Percentiles rank a stretch among this genome's conserved stretches.
phyloP scores from a whole-genome alignment of 345 rosid species.

The Citrus unshiu region DNA sequence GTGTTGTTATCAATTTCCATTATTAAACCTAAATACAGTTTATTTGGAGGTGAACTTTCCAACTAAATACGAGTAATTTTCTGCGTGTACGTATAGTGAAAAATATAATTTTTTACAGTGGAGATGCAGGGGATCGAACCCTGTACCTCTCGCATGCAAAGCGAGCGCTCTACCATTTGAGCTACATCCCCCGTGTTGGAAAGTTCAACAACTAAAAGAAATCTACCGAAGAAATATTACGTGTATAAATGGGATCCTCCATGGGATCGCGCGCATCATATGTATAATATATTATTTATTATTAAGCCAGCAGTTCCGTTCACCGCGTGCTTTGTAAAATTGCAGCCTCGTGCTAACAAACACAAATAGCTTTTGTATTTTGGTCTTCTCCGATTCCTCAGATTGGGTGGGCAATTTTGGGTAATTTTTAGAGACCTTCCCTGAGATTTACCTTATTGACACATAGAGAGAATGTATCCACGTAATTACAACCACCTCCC shows the following conservation, averaged over 20 bases:
- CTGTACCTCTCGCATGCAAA: constrained; percentile 93
- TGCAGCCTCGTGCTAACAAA: not conserved
- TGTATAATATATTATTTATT: not conserved
- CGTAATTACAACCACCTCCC: no score
- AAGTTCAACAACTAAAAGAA: fast-evolving
- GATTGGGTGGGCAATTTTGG: no score
- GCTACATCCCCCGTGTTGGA: not conserved
- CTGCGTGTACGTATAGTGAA: no score
- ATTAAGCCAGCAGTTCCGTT: not conserved
- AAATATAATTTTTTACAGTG: constrained; percentile 1
- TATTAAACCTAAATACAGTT: no score
- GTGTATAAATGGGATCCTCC: not conserved
- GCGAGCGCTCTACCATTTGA: constrained; percentile 62
- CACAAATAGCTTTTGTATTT: not conserved
- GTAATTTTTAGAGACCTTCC: no score
- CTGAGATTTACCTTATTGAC: no score
- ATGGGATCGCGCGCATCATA: not conserved
- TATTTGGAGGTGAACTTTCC: no score
- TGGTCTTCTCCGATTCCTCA: not conserved
- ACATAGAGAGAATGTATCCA: no score
- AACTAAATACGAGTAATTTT: no score
- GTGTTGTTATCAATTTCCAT: no score
- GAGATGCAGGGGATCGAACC: constrained; percentile 92
- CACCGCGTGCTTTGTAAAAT: not conserved
- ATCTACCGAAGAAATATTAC: fast-evolving